These are phyloP conservation scores for Amaranthus cruentus DNA, from an alignment of 148 eudicot species.

Conservation along the genomic window DNA sequence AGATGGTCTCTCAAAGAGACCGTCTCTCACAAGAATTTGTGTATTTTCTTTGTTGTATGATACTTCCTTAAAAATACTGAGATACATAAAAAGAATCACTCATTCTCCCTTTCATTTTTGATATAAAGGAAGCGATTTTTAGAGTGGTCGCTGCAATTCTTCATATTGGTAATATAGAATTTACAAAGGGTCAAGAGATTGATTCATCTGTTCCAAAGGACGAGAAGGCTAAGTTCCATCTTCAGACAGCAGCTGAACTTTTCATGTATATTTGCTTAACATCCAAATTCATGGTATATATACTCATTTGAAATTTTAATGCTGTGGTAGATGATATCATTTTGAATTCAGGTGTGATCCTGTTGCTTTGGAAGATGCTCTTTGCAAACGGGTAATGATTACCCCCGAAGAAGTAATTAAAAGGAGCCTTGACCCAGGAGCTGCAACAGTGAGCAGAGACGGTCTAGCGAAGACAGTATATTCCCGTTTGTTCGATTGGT, in stretches of 20 bases:
- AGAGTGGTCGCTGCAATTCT: constrained; percentile 83
- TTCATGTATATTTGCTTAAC: constrained; percentile 48
- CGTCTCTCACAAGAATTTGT: too few species aligned
- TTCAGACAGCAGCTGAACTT: constrained; percentile 68
- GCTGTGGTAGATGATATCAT: constrained; percentile 6
- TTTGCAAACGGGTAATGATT: constrained; percentile 83
- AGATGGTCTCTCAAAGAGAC: too few species aligned
- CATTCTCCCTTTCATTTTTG: not conserved
- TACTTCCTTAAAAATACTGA: constrained; percentile 5
- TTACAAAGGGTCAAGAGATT: constrained; percentile 64
- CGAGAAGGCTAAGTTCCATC: constrained; percentile 70
- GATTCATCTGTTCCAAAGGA: constrained; percentile 83
- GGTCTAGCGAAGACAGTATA: constrained; percentile 85
- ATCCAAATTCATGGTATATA: not conserved
- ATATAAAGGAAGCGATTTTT: constrained; percentile 76
- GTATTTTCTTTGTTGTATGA: not conserved
- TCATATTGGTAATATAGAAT: constrained; percentile 78
- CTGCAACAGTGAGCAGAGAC: constrained; percentile 73
- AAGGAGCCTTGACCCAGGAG: constrained; percentile 77
- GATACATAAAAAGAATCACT: constrained; percentile 16
- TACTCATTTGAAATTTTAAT: constrained; percentile 9
- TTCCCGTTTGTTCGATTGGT: constrained; percentile 92
- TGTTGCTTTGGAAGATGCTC: constrained; percentile 69
- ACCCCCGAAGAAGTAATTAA: constrained; percentile 92
- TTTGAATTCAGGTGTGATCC: constrained; percentile 59